Conservation (phyloP, 2,329 filamentous ascomycete genomes). For the Aureobasidium sp. region DNA sequence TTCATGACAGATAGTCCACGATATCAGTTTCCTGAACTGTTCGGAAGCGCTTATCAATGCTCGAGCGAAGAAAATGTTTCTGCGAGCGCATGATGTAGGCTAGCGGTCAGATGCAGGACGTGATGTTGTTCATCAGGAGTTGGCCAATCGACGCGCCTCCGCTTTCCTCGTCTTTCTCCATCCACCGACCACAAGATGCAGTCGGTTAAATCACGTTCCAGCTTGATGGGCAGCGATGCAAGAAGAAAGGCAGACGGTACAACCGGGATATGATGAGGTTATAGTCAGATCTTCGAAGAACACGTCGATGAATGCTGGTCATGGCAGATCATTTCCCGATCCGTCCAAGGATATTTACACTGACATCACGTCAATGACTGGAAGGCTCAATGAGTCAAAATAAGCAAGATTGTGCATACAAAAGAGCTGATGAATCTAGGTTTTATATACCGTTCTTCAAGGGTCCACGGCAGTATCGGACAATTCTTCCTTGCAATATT, state of each 20-base stretch:
- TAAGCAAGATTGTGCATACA: slow-evolving; percentile 16
- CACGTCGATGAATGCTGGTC: background rate
- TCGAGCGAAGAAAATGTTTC: no score
- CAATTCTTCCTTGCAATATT: background rate
- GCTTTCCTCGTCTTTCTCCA: background rate
- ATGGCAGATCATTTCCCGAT: slow-evolving; percentile 7
- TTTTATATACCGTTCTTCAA: slow-evolving; percentile 7
- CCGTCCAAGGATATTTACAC: background rate
- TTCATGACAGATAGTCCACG: no score
- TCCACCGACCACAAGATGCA: background rate
- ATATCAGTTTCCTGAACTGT: no score
- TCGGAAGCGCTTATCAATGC: no score
- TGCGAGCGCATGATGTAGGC: no score
- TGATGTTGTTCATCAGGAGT: background rate
- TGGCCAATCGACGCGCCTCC: background rate
- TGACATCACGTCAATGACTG: slow-evolving; percentile 8
- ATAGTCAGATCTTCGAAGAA: background rate
- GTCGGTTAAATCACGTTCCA: slow-evolving; percentile 8
- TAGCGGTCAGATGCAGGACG: background rate
- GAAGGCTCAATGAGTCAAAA: slow-evolving; percentile 17
- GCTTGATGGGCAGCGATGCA: background rate
- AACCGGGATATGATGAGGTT: background rate
- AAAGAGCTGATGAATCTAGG: background rate
- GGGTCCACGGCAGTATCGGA: background rate
- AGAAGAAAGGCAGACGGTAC: background rate